Conservation (phyloP, 148 eudicot genomes). For the Chenopodium quinoa region DNA sequence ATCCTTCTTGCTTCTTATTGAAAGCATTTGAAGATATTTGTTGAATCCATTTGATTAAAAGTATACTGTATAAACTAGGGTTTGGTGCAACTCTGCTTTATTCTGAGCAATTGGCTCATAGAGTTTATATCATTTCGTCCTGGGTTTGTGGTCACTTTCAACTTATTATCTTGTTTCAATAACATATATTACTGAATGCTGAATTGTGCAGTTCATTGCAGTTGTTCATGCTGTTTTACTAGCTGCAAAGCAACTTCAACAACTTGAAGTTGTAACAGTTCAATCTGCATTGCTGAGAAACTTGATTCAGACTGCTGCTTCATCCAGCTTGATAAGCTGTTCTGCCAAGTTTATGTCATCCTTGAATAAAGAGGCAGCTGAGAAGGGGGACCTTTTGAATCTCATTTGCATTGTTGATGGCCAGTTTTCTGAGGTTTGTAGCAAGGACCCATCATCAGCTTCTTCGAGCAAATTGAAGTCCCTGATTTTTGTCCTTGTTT, state of each 20-base stretch:
- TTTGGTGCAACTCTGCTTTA: not conserved
- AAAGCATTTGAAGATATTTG: not conserved
- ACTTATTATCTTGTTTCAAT: not conserved
- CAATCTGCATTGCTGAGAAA: conserved; percentile 64
- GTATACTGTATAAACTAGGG: not conserved
- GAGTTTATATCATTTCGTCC: not conserved
- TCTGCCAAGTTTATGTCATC: conserved; percentile 65
- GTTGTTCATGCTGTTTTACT: conserved; percentile 69
- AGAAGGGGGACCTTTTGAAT: conserved; percentile 58
- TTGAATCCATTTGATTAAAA: not conserved
- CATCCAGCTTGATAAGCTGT: conserved; percentile 56
- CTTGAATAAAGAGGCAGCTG: conserved; percentile 86
- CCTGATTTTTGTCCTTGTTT: conserved; percentile 4
- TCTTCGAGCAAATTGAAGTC: not conserved
- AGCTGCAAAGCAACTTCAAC: conserved; percentile 75
- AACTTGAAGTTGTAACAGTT: conserved; percentile 53
- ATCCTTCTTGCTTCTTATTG: not conserved
- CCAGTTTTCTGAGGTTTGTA: conserved; percentile 64
- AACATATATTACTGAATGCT: conserved; percentile 19
- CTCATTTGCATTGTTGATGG: conserved; percentile 57
- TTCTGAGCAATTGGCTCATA: not conserved
- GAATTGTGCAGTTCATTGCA: conserved; percentile 68
- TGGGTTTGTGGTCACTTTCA: not conserved
- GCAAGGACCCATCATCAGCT: conserved; percentile 3
- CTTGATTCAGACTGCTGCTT: conserved; percentile 63